A percentile compares a stretch with the other conserved stretches of the same genome.
Evolutionary conservation across 2,329 filamentous ascomycete genomes (phyloP).

Genomic region (Colletotrichum theobromicola): DNA sequence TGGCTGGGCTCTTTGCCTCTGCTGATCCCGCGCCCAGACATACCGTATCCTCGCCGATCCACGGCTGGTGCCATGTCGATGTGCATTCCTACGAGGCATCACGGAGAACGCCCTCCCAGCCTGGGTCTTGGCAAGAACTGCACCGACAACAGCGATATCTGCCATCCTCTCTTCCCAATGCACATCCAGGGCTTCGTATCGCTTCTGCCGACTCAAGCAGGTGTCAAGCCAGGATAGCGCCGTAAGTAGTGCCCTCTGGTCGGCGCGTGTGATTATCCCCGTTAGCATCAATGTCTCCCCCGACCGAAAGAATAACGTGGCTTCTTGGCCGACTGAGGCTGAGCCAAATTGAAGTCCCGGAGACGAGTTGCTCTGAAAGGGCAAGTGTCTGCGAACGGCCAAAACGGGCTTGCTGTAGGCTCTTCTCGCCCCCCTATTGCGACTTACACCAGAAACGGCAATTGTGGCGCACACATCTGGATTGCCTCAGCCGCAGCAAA

Average conservation of each 20-base stretch:
- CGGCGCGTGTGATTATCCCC: background rate
- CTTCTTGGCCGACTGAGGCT: background rate
- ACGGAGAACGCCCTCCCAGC: fast-evolving
- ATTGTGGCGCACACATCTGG: background rate
- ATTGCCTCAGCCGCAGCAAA: background rate
- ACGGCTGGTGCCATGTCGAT: background rate
- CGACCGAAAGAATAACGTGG: background rate
- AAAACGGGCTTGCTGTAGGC: background rate
- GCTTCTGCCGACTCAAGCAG: background rate
- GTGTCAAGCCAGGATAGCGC: background rate
- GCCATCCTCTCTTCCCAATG: background rate
- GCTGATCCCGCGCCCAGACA: background rate
- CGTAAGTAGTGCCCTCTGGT: background rate
- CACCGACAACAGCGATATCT: background rate
- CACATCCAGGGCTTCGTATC: background rate
- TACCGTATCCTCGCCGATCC: background rate
- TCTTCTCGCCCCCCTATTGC: background rate
- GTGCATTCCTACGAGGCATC: background rate
- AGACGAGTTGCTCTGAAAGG: background rate
- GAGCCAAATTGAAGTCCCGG: background rate
- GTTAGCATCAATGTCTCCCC: background rate
- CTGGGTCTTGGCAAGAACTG: background rate
- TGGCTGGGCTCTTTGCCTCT: background rate
- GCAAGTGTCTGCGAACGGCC: background rate
- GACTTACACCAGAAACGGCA: background rate